Percentiles rank a stretch among this genome's conserved stretches.
These are phyloP conservation scores for Rhodotorula sp. DNA, from an alignment of 1,284 basidiomycete species.

Conservation along the genomic window DNA sequence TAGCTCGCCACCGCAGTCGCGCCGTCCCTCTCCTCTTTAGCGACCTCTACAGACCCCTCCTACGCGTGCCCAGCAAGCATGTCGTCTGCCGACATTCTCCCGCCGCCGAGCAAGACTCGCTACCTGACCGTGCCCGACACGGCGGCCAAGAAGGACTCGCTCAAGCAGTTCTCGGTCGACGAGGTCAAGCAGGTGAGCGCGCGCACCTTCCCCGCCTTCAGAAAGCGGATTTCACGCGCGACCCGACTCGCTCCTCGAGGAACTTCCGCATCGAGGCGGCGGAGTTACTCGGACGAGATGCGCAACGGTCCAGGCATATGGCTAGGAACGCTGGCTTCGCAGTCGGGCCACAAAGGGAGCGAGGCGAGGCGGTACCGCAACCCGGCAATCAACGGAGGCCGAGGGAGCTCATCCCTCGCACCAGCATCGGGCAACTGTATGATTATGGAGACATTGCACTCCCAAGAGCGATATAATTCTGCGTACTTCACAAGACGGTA, in stretches of 20 bases:
- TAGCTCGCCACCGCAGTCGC: not conserved
- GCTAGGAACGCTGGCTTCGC: no score
- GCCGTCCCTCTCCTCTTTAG: not conserved
- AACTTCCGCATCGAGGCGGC: not conserved
- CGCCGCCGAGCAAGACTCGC: conserved; percentile 26
- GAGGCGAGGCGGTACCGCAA: no score
- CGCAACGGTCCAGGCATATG: no score
- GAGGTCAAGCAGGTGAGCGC: conserved; percentile 54
- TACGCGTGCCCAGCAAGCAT: not conserved
- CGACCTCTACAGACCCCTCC: not conserved
- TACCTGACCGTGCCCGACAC: conserved; percentile 36
- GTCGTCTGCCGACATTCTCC: conserved; percentile 8
- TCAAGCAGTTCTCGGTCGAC: conserved; percentile 50
- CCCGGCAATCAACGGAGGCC: no score
- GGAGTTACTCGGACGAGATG: not conserved
- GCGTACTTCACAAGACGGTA: no score
- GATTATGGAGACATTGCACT: no score
- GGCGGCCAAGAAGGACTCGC: conserved; percentile 43
- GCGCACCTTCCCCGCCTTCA: not conserved
- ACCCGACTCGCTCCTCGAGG: not conserved
- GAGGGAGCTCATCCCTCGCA: no score
- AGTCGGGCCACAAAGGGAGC: no score
- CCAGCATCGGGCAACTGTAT: no score
- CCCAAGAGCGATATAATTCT: no score
- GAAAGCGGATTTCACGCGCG: not conserved